A percentile compares a stretch with the other conserved stretches of the same genome.
Evolutionary conservation across 306 rosid genomes (phyloP).

Genomic region (Glycine soja): DNA sequence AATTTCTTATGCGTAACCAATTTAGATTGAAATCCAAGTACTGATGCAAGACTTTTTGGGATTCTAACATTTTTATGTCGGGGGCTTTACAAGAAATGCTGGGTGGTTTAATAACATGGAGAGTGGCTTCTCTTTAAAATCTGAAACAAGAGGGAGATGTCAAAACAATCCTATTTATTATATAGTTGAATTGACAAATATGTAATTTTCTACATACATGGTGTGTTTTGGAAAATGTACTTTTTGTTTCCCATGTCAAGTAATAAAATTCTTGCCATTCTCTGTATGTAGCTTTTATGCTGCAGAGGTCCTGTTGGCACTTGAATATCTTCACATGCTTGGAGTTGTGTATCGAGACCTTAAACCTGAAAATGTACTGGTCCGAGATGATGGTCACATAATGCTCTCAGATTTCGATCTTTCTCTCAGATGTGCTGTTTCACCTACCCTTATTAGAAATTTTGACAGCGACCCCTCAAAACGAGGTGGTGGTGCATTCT

Average conservation of each 20-base stretch:
- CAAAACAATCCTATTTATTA: conserved; percentile 27
- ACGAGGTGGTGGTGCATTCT: conserved; percentile 52
- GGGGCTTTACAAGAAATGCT: background rate
- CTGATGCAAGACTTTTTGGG: background rate
- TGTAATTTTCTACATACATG: background rate
- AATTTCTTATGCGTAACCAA: background rate
- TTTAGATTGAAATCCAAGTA: background rate
- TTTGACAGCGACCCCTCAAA: conserved; percentile 48
- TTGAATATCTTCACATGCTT: conserved; percentile 70
- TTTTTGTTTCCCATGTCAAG: conserved; percentile 1
- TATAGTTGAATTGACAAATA: background rate
- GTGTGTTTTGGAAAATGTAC: background rate
- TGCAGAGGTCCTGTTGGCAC: conserved; percentile 64
- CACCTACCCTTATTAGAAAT: conserved; percentile 51
- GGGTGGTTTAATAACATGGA: conserved; percentile 14
- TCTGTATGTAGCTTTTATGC: conserved; percentile 57
- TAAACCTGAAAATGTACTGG: conserved; percentile 61
- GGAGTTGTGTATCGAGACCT: conserved; percentile 64
- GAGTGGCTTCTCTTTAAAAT: background rate
- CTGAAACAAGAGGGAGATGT: conserved; percentile 4
- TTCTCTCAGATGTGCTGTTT: conserved; percentile 56
- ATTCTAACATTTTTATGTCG: background rate
- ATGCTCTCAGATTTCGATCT: conserved; percentile 64
- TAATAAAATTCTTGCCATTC: conserved; percentile 11
- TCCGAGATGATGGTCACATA: conserved; percentile 67